Conservation (phyloP, 2,329 filamentous ascomycete species). For the Xylariaceae sp. region DNA sequence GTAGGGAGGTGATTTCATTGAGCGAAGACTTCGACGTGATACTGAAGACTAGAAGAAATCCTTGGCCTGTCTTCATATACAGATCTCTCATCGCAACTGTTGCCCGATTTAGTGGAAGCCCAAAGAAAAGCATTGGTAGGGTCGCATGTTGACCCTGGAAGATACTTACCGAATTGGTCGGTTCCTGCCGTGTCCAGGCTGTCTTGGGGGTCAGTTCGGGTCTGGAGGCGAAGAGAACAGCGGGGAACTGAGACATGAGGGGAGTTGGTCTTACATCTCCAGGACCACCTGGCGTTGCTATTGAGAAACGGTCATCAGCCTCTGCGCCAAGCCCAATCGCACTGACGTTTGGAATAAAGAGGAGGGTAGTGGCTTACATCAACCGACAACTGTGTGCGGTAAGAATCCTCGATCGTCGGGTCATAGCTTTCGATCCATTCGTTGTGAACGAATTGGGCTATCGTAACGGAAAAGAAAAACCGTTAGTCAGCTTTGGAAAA, state of each 20-base stretch:
- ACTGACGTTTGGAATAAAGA: too few relatives aligned
- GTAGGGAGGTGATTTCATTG: conserved; percentile 72
- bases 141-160: too few relatives aligned
- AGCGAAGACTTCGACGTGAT: conserved; percentile 84
- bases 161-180: conserved; percentile 79
- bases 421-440: conserved; percentile 90
- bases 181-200: conserved; percentile 87
- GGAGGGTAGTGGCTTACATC: conserved; percentile 58
- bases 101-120: conserved; percentile 23
- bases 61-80: conserved; percentile 92
- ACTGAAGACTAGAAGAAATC: conserved; percentile 87
- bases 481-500: too few relatives aligned
- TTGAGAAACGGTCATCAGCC: conserved; percentile 30
- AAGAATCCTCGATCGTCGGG: conserved; percentile 74
- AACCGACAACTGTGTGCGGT: conserved; percentile 71
- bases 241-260: conserved; percentile 21
- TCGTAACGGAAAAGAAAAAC: conserved; percentile 22
- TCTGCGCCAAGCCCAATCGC: conserved; percentile 22
- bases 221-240: too few relatives aligned
- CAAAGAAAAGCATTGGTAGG: too few relatives aligned
- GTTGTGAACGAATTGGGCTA: conserved; percentile 90
- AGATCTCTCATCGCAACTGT: conserved; percentile 67
- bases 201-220: conserved; percentile 28
- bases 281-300: conserved; percentile 84
- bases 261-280: conserved; percentile 65